phyloP scores from a whole-genome alignment of 2,329 filamentous ascomycete species.

The Claviceps digitariae region DNA sequence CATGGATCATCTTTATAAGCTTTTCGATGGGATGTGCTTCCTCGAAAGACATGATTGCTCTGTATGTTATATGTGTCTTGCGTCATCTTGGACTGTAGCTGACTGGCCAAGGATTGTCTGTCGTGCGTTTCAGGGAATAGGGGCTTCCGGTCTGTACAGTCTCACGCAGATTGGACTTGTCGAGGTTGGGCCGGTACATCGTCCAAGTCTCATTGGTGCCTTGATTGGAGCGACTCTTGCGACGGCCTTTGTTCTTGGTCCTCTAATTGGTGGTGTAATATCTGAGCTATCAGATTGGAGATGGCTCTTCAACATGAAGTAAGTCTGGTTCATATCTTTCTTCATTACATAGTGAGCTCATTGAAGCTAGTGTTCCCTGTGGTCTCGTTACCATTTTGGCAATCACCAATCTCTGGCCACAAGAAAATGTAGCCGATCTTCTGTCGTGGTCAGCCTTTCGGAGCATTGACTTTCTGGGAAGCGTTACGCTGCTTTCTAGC shows the following conservation, averaged over 20 bases:
- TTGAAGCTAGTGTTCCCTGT: constrained; percentile 31
- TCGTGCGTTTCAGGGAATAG: constrained; percentile 45
- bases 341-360: constrained; percentile 4
- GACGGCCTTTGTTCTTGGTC: constrained; percentile 43
- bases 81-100: constrained; percentile 6
- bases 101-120: constrained; percentile 35
- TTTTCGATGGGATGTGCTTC: constrained; percentile 42
- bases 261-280: constrained; percentile 43
- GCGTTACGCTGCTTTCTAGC: constrained; percentile 33
- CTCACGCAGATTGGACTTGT: constrained; percentile 43
- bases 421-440: constrained; percentile 20
- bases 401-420: constrained; percentile 34
- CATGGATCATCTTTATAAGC: constrained; percentile 40
- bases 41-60: constrained; percentile 33
- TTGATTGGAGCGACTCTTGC: constrained; percentile 43
- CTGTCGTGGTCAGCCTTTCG: constrained; percentile 28
- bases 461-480: constrained; percentile 40
- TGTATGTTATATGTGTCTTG: constrained; percentile 26
- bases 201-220: constrained; percentile 39
- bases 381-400: constrained; percentile 31
- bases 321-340: constrained; percentile 10
- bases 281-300: constrained; percentile 40
- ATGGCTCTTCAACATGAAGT: constrained; percentile 52
- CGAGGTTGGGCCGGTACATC: constrained; percentile 39
- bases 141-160: constrained; percentile 48